These are phyloP conservation scores for Neurospora intermedia DNA, from an alignment of 495 filamentous ascomycete genomes.

Conservation along the genomic window DNA sequence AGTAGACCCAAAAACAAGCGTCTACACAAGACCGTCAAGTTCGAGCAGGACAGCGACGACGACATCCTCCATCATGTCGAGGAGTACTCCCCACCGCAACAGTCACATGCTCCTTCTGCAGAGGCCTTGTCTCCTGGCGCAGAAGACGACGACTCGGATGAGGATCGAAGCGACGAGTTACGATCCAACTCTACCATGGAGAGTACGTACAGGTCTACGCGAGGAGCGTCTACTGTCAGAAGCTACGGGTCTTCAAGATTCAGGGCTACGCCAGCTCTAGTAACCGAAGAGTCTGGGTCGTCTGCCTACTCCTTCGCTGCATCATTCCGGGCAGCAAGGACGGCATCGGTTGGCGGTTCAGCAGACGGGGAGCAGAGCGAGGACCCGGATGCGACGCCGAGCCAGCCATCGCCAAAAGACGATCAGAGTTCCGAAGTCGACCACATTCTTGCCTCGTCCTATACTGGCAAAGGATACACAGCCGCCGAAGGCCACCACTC, in stretches of 20 bases:
- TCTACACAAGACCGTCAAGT: background rate
- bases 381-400: background rate
- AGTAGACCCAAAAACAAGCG: background rate
- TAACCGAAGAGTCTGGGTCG: background rate
- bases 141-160: background rate
- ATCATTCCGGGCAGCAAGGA: background rate
- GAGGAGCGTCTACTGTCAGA: background rate
- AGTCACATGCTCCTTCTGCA: background rate
- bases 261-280: background rate
- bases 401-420: background rate
- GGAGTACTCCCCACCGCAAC: background rate
- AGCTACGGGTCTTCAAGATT: background rate
- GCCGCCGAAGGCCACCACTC: background rate
- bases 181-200: background rate
- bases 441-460: background rate
- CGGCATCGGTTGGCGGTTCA: background rate
- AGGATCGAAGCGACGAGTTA: background rate
- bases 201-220: background rate
- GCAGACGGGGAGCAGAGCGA: background rate
- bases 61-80: background rate
- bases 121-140: background rate
- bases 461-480: background rate
- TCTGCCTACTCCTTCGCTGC: background rate
- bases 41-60: background rate
- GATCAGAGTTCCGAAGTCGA: background rate